Evolutionary conservation across 768 basidiomycete species (phyloP), one percentile per base, ranked within the genome.

Genomic region (Phylloporus arenicola): DNA sequence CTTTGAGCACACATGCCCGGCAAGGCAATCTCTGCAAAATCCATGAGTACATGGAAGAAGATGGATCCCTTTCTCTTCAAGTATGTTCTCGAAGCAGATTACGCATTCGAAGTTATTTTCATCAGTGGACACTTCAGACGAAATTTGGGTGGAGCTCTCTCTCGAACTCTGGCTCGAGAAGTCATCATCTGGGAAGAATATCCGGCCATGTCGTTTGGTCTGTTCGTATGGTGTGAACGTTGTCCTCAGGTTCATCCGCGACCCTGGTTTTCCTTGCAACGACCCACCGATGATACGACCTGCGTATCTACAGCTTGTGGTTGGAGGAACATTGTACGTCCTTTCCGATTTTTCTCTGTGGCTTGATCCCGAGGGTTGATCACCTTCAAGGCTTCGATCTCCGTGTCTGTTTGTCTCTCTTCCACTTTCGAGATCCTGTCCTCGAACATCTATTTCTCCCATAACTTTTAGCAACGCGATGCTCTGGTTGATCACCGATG

Each of bases 1-100:
- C 57, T 75, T 76, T 12, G 75, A 68, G 29, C 57, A 58, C 4
- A 78, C 67, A 38, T 81, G 73, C 10, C 60, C 54, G 31, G 58
- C 64, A 22, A 83, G 59, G 57, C 85, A 85, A 4, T 64, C 61
- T 43, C 75, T 70, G 63, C 85, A 86, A 53, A 81, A 77, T 11
- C 59, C 53, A 56, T 86, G 83, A 12, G 58, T 59, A 53, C 84
- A 86, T 13, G 47, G 65, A 12, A 43, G 59, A 12, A 65, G 68
- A n/a, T 75, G 63, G 4, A 76, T 67, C 25, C 76, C 70, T 29
- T 63, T 55, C 43, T 74, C 70, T 35, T 70, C 68, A 1, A 69
- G 65, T 48, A 68, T 64, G 17, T 65, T 53, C 12, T 86, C 84
- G 48, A 78, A 68, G 60, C 84, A 86, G 20, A 85, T 67, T 24